Evolutionary conservation across 2,329 filamentous ascomycete genomes (phyloP), one percentile per base, ranked within the genome.

Genomic region (Colletotrichum spaethianum): DNA sequence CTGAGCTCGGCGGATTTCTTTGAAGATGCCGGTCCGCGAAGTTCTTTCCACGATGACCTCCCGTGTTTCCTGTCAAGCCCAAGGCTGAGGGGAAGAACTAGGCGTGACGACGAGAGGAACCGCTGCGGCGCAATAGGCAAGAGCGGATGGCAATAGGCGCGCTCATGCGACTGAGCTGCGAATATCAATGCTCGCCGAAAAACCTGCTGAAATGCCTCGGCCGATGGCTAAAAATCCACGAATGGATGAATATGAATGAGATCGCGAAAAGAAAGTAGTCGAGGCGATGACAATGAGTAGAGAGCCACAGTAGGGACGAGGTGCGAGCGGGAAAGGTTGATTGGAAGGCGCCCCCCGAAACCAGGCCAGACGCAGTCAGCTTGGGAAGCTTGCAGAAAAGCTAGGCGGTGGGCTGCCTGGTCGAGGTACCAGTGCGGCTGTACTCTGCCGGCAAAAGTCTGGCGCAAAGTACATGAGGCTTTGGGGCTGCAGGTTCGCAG

Each of bases 361-460:
- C 66, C 59, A 56, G 57, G 48, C 68, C 60, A 20, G 23, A 8
- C 33, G 44, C 33, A 62, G 68, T 23, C 68, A 70, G 68, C 68
- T 67, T 55, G 23, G 61, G 46, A 31, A 71, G 68, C 68, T 71
- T 71, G 57, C 63, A 71, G 63, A 71, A 71, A 71, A 67, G 68
- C 63, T 71, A 56, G 63, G 62, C 26, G 42, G 50, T 69, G n/a
- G 50, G 23, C 50, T 55, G 40, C 18, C 40, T 57, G 36, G 20
- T 65, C 23, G 23, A 23, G 36, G 61, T 57, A 52, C 52, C 8
- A 26, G 26, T 20, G 12, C 20, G 7, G 18, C 42, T 70, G 56
- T 71, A 71, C 11, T 59, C 20, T 28, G 11, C 16, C 3, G 2
- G 56, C 64, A 61, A 42, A 42, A 33, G 14, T 57, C n/a, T 33